These are phyloP conservation scores for Colletotrichum euphorbiae DNA, from an alignment of 2,329 filamentous ascomycete species.

Conservation along the genomic window DNA sequence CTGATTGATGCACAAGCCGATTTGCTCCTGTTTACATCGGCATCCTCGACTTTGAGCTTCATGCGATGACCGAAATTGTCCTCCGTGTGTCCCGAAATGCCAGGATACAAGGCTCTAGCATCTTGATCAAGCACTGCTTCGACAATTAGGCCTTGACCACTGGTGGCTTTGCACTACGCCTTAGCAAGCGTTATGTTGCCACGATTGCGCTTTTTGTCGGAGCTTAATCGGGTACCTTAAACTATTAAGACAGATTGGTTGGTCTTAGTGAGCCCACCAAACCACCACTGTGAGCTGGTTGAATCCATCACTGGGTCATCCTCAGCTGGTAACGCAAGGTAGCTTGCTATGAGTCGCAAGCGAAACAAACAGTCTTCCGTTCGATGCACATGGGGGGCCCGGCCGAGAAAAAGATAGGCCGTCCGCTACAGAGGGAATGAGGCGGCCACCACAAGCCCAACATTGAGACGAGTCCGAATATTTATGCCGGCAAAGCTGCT, in stretches of 20 bases:
- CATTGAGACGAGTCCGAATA: neutral
- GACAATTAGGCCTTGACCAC: conserved; percentile 2
- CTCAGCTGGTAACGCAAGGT: conserved; percentile 6
- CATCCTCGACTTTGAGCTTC: conserved; percentile 1
- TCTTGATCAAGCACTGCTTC: conserved; percentile 15
- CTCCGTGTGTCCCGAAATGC: neutral
- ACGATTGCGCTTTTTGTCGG: conserved; percentile 26
- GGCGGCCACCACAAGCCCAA: neutral
- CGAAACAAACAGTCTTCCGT: conserved; percentile 29
- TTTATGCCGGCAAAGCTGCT: neutral
- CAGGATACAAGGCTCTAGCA: neutral
- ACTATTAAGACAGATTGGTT: neutral
- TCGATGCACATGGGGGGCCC: conserved; percentile 23
- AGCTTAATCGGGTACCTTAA: neutral
- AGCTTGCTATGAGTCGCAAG: conserved; percentile 22
- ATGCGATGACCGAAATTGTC: neutral
- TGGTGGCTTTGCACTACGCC: neutral
- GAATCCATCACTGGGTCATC: conserved; percentile 12
- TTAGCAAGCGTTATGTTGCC: conserved; percentile 23
- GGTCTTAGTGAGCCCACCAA: conserved; percentile 14
- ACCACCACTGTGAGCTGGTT: conserved; percentile 1
- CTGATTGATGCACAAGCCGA: neutral
- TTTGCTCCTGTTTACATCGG: neutral
- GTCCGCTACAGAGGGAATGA: conserved; percentile 9
- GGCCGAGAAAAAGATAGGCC: conserved; percentile 23